Conservation (phyloP, 129 eudicot genomes). For the Smallanthus sonchifolius region DNA sequence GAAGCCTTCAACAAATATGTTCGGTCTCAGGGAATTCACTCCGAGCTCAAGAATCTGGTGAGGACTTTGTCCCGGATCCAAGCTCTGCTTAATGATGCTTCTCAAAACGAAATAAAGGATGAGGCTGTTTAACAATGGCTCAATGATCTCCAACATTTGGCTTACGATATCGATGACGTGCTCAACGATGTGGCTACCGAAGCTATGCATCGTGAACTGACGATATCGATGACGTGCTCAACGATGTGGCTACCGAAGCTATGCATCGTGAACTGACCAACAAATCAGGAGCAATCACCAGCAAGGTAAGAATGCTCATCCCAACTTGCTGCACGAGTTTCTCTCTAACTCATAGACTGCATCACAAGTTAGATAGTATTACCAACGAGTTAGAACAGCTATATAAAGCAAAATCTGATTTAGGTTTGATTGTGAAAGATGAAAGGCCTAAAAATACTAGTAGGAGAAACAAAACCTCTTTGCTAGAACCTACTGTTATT, state of each 20-base stretch:
- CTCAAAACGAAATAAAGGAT: constrained; percentile 27
- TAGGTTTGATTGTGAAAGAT: constrained; percentile 11
- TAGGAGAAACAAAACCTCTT: constrained; percentile 19
- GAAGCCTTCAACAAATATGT: constrained; percentile 15
- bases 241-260: neutral
- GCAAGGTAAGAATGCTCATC: constrained; percentile 1
- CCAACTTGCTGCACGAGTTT: neutral
- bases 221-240: neutral
- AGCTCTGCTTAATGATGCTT: constrained; percentile 46
- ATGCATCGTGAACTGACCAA: neutral
- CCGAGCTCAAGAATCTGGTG: constrained; percentile 4
- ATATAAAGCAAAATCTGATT: constrained; percentile 7
- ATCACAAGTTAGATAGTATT: constrained; percentile 20
- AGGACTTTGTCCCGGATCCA: constrained; percentile 14
- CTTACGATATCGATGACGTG: neutral
- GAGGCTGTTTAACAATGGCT: constrained; percentile 3
- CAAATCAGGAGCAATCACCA: neutral
- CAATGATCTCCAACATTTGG: neutral
- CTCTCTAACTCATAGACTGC: constrained; percentile 3
- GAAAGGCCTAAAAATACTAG: neutral
- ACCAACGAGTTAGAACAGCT: constrained; percentile 1
- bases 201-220: neutral
- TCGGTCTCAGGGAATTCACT: constrained; percentile 18
- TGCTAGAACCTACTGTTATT: constrained; percentile 20
- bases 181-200: neutral